These are phyloP conservation scores for Amphichorda felina DNA, from an alignment of 2,329 filamentous ascomycete genomes.

Conservation along the genomic window DNA sequence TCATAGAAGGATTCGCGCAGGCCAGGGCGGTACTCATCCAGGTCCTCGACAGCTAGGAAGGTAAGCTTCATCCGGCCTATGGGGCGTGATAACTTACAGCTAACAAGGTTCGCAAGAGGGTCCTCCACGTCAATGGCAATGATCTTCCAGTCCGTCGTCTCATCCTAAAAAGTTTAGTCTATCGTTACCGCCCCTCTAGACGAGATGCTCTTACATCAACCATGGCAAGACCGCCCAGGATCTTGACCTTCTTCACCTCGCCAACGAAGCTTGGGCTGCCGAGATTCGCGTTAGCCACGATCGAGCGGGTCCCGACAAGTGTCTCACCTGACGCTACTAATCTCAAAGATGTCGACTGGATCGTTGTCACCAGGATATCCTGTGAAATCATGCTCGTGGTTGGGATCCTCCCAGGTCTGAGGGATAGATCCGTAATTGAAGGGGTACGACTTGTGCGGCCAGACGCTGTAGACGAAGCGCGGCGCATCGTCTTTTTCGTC, in stretches of 20 bases:
- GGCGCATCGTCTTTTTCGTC: slow-evolving; percentile 22
- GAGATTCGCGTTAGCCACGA: background rate
- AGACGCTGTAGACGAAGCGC: slow-evolving; percentile 27
- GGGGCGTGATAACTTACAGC: slow-evolving; percentile 17
- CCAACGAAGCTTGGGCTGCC: slow-evolving; percentile 17
- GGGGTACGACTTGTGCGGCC: slow-evolving; percentile 29
- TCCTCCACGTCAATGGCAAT: slow-evolving; percentile 25
- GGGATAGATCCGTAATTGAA: slow-evolving; percentile 31
- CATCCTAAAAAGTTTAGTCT: slow-evolving; percentile 10
- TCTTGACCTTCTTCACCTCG: slow-evolving; percentile 28
- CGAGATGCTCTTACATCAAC: slow-evolving; percentile 17
- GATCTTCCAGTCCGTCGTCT: slow-evolving; percentile 27
- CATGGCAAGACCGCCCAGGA: slow-evolving; percentile 25
- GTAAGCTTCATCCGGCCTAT: slow-evolving; percentile 6
- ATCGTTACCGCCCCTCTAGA: background rate
- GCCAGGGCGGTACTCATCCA: slow-evolving; percentile 25
- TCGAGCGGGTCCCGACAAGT: too few species aligned
- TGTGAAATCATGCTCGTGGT: slow-evolving; percentile 24
- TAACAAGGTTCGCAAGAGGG: slow-evolving; percentile 19
- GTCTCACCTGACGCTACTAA: slow-evolving; percentile 17
- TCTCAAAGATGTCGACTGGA: slow-evolving; percentile 27
- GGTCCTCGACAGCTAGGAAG: slow-evolving; percentile 17
- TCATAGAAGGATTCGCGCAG: slow-evolving; percentile 19
- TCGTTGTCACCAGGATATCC: slow-evolving; percentile 26
- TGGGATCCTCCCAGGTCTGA: slow-evolving; percentile 31